These are phyloP conservation scores for Trichoderma arundinaceum DNA, from an alignment of 2,329 filamentous ascomycete genomes.

Conservation along the genomic window DNA sequence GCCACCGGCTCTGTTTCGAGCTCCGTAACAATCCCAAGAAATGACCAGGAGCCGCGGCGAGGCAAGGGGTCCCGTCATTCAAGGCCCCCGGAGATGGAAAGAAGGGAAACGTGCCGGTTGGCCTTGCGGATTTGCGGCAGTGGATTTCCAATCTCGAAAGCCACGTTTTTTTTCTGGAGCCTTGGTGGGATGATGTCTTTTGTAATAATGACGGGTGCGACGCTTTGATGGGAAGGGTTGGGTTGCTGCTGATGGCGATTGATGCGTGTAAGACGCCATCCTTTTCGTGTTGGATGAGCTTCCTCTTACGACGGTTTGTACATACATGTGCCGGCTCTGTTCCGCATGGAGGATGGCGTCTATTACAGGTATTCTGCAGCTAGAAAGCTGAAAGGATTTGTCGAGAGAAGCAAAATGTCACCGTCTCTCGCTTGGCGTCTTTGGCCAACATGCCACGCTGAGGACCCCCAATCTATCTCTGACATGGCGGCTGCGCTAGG, in stretches of 20 bases:
- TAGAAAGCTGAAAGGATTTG: background rate
- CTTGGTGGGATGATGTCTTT: background rate
- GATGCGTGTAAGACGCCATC: slow-evolving; percentile 21
- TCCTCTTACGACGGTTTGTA: background rate
- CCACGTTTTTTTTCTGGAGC: slow-evolving; percentile 11
- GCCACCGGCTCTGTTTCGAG: background rate
- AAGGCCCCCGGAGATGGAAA: background rate
- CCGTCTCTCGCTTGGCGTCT: no score
- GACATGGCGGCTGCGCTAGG: slow-evolving; percentile 13
- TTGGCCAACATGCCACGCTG: no score
- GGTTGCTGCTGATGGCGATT: background rate
- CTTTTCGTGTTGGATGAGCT: slow-evolving; percentile 6
- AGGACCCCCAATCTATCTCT: slow-evolving; percentile 18
- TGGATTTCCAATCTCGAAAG: slow-evolving; percentile 10
- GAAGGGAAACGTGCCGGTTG: slow-evolving; percentile 26
- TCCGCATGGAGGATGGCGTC: background rate
- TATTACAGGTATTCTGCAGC: no score
- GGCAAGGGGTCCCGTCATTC: no score
- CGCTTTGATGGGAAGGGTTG: background rate
- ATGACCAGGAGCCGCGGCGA: slow-evolving; percentile 15
- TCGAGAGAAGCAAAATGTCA: no score
- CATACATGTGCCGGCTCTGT: background rate
- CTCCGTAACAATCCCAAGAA: background rate
- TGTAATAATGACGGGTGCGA: background rate
- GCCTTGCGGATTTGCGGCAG: background rate